These are phyloP conservation scores for Boletus rufocinnamomeus DNA, from an alignment of 768 basidiomycete species.

Conservation along the genomic window DNA sequence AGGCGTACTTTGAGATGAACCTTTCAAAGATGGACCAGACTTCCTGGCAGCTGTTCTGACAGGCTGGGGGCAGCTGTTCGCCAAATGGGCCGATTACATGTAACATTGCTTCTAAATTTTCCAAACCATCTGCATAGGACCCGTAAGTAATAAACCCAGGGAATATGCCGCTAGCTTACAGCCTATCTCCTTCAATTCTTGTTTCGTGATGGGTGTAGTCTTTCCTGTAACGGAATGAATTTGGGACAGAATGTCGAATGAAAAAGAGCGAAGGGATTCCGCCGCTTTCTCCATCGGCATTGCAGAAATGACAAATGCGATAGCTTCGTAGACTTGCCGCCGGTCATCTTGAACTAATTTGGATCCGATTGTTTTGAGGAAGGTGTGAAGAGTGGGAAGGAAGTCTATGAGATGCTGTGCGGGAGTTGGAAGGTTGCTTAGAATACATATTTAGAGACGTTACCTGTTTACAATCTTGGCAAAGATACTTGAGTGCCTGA, in stretches of 20 bases:
- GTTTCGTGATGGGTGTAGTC: conserved; percentile 57
- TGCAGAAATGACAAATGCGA: conserved; percentile 90
- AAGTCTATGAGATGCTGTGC: conserved; percentile 86
- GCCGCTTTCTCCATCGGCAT: conserved; percentile 92
- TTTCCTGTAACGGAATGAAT: conserved; percentile 67
- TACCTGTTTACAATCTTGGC: conserved; percentile 93
- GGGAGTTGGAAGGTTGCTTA: conserved; percentile 4
- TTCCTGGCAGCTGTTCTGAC: conserved; percentile 75
- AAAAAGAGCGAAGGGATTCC: conserved; percentile 82
- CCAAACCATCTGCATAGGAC: conserved; percentile 65
- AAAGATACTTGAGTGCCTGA: conserved; percentile 94
- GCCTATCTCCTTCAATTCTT: conserved; percentile 66
- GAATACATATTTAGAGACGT: conserved; percentile 10
- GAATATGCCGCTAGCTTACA: conserved; percentile 48
- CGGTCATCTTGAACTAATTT: conserved; percentile 86
- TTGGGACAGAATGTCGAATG: conserved; percentile 77
- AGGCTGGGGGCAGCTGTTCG: conserved; percentile 77
- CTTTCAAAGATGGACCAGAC: conserved; percentile 83
- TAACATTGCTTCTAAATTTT: conserved; percentile 93
- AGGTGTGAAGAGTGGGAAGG: conserved; percentile 87
- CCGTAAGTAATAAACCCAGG: conserved; percentile 9
- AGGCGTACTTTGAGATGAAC: conserved; percentile 78
- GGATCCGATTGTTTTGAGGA: conserved; percentile 75
- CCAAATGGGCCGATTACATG: conserved; percentile 79
- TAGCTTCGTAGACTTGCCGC: conserved; percentile 92